Percentiles rank a stretch among this genome's conserved stretches.
These are phyloP conservation scores for Lichtheimia hyalospora DNA, from an alignment of 371 early-diverging fungal genomes.

Conservation along the genomic window DNA sequence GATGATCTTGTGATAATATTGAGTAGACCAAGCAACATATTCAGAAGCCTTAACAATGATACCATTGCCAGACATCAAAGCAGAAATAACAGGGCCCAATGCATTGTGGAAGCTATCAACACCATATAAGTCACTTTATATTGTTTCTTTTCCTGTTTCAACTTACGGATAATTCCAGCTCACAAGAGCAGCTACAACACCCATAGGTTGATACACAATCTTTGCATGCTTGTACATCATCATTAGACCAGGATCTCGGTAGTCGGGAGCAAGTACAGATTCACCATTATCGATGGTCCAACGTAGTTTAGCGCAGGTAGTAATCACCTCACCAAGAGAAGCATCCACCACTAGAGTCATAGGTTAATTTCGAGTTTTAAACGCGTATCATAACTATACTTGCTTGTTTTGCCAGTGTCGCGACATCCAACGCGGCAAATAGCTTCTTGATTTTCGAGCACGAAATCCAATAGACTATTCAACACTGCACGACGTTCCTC, in stretches of 20 bases:
- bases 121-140: neutral
- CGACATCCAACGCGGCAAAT: slow-evolving; percentile 78
- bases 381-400: slow-evolving; percentile 5
- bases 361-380: neutral
- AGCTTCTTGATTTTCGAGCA: slow-evolving; percentile 75
- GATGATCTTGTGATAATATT: slow-evolving; percentile 65
- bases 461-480: slow-evolving; percentile 68
- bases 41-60: slow-evolving; percentile 84
- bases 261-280: slow-evolving; percentile 62
- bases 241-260: slow-evolving; percentile 70
- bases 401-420: slow-evolving; percentile 84
- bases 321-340: slow-evolving; percentile 80
- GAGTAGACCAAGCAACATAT: slow-evolving; percentile 82
- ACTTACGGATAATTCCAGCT: slow-evolving; percentile 82
- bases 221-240: slow-evolving; percentile 78
- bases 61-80: slow-evolving; percentile 84
- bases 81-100: slow-evolving; percentile 80
- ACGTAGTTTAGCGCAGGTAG: slow-evolving; percentile 77
- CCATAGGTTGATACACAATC: slow-evolving; percentile 80
- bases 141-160: neutral
- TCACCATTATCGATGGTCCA: slow-evolving; percentile 87
- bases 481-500: slow-evolving; percentile 77
- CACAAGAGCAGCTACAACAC: slow-evolving; percentile 77
- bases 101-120: slow-evolving; percentile 70
- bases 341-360: slow-evolving; percentile 71